Evolutionary conservation across 164 flowering plant genomes (phyloP).

Genomic region (Annona squamosa): DNA sequence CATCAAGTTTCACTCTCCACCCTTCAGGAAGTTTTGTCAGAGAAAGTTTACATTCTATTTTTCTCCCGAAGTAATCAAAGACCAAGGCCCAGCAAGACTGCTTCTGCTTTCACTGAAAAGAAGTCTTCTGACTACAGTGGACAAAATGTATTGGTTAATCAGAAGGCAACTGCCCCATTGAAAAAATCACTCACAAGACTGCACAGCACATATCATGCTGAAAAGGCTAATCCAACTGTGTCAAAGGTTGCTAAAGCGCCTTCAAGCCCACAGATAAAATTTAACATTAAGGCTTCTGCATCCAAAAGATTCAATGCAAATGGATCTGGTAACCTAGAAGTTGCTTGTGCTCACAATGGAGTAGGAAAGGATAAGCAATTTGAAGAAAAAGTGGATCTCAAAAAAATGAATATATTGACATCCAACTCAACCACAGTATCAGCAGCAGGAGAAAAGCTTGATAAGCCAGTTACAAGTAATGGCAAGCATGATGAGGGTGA

Average conservation of each 20-base stretch:
- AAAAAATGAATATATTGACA: constrained; percentile 16
- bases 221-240: constrained; percentile 15
- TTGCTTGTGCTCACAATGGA: constrained; percentile 24
- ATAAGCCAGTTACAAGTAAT: constrained; percentile 9
- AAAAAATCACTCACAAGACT: constrained; percentile 26
- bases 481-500: constrained; percentile 20
- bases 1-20: constrained; percentile 58
- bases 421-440: constrained; percentile 13
- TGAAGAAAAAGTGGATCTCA: constrained; percentile 13
- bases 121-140: constrained; percentile 45
- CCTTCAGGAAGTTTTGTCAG: constrained; percentile 82
- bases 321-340: constrained; percentile 33
- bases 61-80: constrained; percentile 71
- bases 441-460: constrained; percentile 16
- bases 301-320: constrained; percentile 29
- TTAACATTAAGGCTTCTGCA: constrained; percentile 26
- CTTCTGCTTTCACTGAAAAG: constrained; percentile 36
- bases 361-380: constrained; percentile 20
- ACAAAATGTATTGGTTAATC: constrained; percentile 17
- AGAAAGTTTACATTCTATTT: constrained; percentile 91
- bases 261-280: constrained; percentile 29
- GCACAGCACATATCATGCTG: constrained; percentile 18
- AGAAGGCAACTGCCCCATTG: constrained; percentile 18
- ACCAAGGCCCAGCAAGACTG: constrained; percentile 26
- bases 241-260: constrained; percentile 36